Base-by-base conservation (phyloP, 805 yeast genomes). In the Nakazawaea ishiwadae region DNA sequence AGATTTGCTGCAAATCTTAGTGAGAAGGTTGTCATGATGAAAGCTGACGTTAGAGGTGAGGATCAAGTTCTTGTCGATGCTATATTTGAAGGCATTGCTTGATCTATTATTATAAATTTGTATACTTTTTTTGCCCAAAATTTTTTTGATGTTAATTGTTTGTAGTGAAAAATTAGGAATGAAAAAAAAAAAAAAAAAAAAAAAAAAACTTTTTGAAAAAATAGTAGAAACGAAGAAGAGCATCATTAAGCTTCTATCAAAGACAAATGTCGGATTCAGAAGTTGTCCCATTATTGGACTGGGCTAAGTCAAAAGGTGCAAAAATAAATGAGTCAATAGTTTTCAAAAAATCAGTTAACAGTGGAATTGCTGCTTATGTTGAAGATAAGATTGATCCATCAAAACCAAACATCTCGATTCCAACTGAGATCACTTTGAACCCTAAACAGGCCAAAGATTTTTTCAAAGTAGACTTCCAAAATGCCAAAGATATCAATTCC, bases 41-140 rank as follows among this genome's bases (percentile, higher is more conserved):
- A 78, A 54, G 73, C 73, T 35, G 77, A 73, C 46, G 83, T 79
- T 38, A 79, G 75, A 56, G 65, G 79, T 44, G 75, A 73, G 48
- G 77, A 72, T 45, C 65, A 60, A 53, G 70, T 63, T 37, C 57
- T 80, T 35, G 63, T 75, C 26, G 70, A 66, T 37, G 53, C 73
- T 49, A 76, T 84, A 35, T 73, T 76, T 31, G 75, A 68, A 32
- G 69, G 77, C 39, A 51, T 73, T 39, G 73, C 65, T 38, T 69
- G 48, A 44, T 28, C 8, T 9, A 15, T 15, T 10, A 16, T 20
- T n/a, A n/a, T 7, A 12, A 21, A 33, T 33, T 33, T 33, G 12
- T 12, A 20, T 35, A 17, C 11, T 19, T 28, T 16, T 35, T 35
- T 11, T 11, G 3, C 18, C 9, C 34, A 16, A 24, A 3, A 10